phyloP scores from a whole-genome alignment of 495 filamentous ascomycete species.

The Sordaria brevicollis region DNA sequence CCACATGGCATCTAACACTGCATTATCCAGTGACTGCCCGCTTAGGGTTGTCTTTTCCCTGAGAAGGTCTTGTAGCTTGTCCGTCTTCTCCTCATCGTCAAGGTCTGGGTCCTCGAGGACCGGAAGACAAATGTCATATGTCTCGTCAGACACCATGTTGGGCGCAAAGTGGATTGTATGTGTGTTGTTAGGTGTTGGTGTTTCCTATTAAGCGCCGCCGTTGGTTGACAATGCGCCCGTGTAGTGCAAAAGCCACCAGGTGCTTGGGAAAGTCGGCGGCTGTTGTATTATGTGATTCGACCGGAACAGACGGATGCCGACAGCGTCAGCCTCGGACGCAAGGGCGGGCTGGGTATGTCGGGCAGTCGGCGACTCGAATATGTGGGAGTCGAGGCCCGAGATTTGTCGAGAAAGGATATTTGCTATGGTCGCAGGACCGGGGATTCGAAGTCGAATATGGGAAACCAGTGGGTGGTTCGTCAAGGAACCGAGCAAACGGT shows the following conservation, averaged over 20 bases:
- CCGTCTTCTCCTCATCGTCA: slow-evolving; percentile 92
- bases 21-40: slow-evolving; percentile 77
- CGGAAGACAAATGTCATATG: slow-evolving; percentile 82
- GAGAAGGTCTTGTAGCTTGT: slow-evolving; percentile 81
- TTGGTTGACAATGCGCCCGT: slow-evolving; percentile 4
- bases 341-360: background rate
- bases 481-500: background rate
- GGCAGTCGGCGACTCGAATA: background rate
- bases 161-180: background rate
- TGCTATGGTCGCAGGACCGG: background rate
- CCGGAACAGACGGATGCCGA: background rate
- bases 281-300: background rate
- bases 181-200: background rate
- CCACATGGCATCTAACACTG: slow-evolving; percentile 86
- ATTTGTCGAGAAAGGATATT: background rate
- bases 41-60: slow-evolving; percentile 65
- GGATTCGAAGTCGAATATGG: background rate
- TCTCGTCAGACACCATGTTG: slow-evolving; percentile 81
- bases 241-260: background rate
- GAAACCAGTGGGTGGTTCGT: background rate
- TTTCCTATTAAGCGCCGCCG: background rate
- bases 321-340: background rate
- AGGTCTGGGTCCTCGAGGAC: slow-evolving; percentile 72
- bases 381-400: background rate
- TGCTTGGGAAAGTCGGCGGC: background rate